These are phyloP conservation scores for Drechslerella dactyloides DNA, from an alignment of 2,329 filamentous ascomycete genomes.

Conservation along the genomic window DNA sequence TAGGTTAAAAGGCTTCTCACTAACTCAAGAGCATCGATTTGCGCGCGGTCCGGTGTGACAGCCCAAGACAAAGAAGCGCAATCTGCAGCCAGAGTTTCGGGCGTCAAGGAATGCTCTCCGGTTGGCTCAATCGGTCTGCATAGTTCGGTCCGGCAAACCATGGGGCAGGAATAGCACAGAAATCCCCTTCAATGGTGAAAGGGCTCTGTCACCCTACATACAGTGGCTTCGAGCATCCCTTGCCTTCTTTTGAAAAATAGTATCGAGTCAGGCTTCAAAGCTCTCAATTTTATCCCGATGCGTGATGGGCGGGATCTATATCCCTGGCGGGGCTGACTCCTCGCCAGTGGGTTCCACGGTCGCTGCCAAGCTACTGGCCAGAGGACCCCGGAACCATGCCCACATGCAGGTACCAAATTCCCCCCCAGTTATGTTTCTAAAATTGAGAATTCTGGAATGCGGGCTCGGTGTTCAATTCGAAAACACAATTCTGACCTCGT, in stretches of 20 bases:
- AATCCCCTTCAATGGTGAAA: not conserved
- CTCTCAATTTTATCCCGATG: constrained; percentile 12
- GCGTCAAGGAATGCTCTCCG: constrained; percentile 41
- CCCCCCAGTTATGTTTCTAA: constrained; percentile 21
- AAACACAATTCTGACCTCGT: not conserved
- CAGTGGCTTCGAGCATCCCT: no score
- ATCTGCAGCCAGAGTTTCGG: not conserved
- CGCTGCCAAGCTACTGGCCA: constrained; percentile 13
- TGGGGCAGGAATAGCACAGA: constrained; percentile 6
- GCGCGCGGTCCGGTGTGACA: constrained; percentile 47
- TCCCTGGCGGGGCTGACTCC: constrained; percentile 11
- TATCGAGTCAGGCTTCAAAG: constrained; percentile 17
- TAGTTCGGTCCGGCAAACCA: constrained; percentile 11
- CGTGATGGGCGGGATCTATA: constrained; percentile 16
- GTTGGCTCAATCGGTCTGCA: constrained; percentile 22
- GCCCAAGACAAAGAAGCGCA: constrained; percentile 30
- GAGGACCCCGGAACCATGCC: constrained; percentile 28
- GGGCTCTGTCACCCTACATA: not conserved
- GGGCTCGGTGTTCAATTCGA: not conserved
- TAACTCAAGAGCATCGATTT: constrained; percentile 41
- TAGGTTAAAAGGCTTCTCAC: constrained; percentile 17
- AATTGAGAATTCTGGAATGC: not conserved
- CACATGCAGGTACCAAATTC: constrained; percentile 46
- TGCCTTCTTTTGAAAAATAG: no score
- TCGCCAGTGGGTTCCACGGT: not conserved